Base-by-base conservation (phyloP, 257 asterid species). In the Salvia splendens region DNA sequence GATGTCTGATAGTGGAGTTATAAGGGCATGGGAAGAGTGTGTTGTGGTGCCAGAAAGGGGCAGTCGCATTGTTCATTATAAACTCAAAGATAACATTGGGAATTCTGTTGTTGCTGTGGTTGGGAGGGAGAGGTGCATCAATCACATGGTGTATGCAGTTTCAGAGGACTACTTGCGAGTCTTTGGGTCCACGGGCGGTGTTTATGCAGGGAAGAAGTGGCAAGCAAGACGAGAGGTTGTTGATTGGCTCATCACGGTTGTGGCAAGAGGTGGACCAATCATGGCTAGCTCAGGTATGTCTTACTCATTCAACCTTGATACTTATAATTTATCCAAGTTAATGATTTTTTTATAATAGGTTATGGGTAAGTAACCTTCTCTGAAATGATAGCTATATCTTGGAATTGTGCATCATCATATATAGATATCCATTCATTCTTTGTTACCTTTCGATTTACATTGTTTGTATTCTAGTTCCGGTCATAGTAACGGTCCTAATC, bases 91-190 rank as follows among this genome's bases (percentile, higher is more conserved):
- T 58, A 41, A 54, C 8, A 42, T 33, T 1, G 81, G 75, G 47
- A 41, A 75, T 61, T 70, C 70, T 20, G 46, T 80, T 48, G 73
- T 80, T 65, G 88, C 83, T 17, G 83, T 76, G 24, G 86, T 76
- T 73, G 83, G 86, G 50, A 78, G 64, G 49, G 84, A 80, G 57
- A 82, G 80, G 73, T 69, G 88, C 68, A 0, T 62, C 41, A 74
- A 77, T 35, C 79, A 85, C 73, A 78, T 82, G 82, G 15, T 33
- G 3, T 80, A 78, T 62, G 32, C 61, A 2, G 60, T 85, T 36
- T 20, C 82, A 12, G 75, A 67, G 71, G 82, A 81, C 33, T 78
- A 61, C 69, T 65, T 85, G n/a, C 51, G 69, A 58, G 70, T 67
- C 36, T 73, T 68, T 35, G 88, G 83, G 49, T 58, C 61, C 41